Percentiles rank a stretch among this genome's conserved stretches.
Conservation (phyloP, 2,329 filamentous ascomycete species). For the Fusarium robinianum region DNA sequence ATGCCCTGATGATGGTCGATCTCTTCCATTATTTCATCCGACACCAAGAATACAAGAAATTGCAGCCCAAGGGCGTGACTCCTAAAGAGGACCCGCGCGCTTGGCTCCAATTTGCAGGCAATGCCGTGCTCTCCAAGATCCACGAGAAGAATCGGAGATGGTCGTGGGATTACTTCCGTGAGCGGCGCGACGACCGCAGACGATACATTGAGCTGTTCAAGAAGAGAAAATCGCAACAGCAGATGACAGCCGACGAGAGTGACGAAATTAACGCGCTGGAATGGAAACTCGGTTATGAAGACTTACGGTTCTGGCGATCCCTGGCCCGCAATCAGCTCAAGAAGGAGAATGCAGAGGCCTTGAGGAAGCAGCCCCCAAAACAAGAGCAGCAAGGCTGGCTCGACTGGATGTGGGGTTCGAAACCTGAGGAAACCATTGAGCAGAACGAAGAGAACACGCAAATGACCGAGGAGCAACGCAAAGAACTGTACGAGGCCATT, state of each 20-base stretch:
- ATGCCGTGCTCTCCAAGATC: constrained; percentile 89
- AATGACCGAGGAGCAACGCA: constrained; percentile 93
- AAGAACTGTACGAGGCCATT: constrained; percentile 96
- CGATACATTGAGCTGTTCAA: constrained; percentile 96
- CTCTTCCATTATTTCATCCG: constrained; percentile 98
- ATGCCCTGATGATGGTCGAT: constrained; percentile 97
- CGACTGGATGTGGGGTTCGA: constrained; percentile 88
- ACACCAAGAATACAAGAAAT: constrained; percentile 94
- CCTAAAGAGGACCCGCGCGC: constrained; percentile 90
- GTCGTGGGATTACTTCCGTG: constrained; percentile 95
- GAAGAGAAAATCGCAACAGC: constrained; percentile 79
- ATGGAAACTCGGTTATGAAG: constrained; percentile 88
- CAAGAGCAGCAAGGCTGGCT: constrained; percentile 84
- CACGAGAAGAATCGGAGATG: constrained; percentile 90
- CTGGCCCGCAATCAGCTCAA: constrained; percentile 90
- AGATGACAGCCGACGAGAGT: constrained; percentile 70
- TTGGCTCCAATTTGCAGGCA: constrained; percentile 89
- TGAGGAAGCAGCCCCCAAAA: constrained; percentile 62
- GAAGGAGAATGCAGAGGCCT: constrained; percentile 91
- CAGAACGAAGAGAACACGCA: constrained; percentile 72
- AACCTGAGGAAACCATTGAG: constrained; percentile 65
- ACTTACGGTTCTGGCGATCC: constrained; percentile 96
- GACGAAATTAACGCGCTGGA: constrained; percentile 79
- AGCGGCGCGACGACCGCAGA: constrained; percentile 85
- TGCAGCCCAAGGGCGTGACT: constrained; percentile 78